A percentile compares a stretch with the other conserved stretches of the same genome.
phyloP scores from a whole-genome alignment of 768 basidiomycete species.

The Nevesoporus exiguus region DNA sequence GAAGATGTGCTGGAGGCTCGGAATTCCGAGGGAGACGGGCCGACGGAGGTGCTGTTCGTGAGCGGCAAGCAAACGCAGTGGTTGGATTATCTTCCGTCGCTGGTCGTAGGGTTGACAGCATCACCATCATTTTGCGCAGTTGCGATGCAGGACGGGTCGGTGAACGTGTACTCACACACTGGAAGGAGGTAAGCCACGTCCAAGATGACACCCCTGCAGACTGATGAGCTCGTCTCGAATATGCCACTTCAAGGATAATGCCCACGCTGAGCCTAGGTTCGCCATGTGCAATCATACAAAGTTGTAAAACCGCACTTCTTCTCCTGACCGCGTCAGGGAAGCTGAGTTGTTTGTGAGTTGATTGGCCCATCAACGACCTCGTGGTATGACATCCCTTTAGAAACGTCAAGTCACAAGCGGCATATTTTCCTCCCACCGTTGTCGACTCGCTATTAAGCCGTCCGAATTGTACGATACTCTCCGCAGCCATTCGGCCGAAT shows the following conservation, averaged over 20 bases:
- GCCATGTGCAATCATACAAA: conserved; percentile 66
- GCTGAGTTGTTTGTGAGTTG: conserved; percentile 69
- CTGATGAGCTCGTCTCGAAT: conserved; percentile 1
- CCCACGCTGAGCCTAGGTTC: conserved; percentile 72
- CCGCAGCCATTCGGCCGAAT: conserved; percentile 69
- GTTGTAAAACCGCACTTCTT: conserved; percentile 60
- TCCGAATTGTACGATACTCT: conserved; percentile 58
- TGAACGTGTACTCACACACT: conserved; percentile 81
- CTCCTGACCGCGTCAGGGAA: conserved; percentile 70
- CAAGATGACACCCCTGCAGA: not conserved
- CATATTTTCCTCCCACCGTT: conserved; percentile 64
- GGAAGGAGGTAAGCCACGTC: conserved; percentile 66
- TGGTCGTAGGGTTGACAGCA: conserved; percentile 63
- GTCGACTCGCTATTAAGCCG: conserved; percentile 55
- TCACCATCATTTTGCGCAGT: conserved; percentile 70
- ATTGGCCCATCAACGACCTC: not conserved
- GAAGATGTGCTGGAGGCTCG: conserved; percentile 71
- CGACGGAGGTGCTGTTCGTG: conserved; percentile 63
- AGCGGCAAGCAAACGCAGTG: conserved; percentile 73
- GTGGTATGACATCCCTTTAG: conserved; percentile 38
- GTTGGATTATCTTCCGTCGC: conserved; percentile 83
- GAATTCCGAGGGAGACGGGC: conserved; percentile 68
- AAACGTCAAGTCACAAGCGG: conserved; percentile 67
- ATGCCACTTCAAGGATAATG: conserved; percentile 53
- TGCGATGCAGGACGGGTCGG: conserved; percentile 70